Evolutionary conservation across 2,329 filamentous ascomycete species (phyloP).

Genomic region (Ophiosphaerella korrae): DNA sequence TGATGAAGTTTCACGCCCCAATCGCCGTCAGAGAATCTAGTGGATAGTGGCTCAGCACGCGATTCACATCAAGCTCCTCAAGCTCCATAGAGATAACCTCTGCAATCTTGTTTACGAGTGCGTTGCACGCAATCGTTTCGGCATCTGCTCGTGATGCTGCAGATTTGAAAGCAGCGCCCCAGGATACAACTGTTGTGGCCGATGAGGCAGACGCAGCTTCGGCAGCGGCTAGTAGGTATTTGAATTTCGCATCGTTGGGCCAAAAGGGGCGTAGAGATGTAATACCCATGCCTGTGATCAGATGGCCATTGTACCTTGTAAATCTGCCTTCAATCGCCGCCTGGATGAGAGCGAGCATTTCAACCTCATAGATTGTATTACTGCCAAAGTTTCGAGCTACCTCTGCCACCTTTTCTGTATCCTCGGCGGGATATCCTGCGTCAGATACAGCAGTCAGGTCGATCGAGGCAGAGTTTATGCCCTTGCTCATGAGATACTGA

Average conservation of each 20-base stretch:
- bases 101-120: conserved; percentile 32
- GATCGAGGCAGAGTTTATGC: conserved; percentile 25
- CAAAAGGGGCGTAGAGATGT: conserved; percentile 31
- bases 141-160: conserved; percentile 25
- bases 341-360: conserved; percentile 31
- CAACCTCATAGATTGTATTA: conserved; percentile 30
- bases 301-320: conserved; percentile 28
- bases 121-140: conserved; percentile 28
- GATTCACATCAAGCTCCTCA: conserved; percentile 30
- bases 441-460: conserved; percentile 34
- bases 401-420: conserved; percentile 28
- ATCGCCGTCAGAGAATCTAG: conserved; percentile 37
- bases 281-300: conserved; percentile 36
- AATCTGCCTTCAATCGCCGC: conserved; percentile 26
- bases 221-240: conserved; percentile 24
- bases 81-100: conserved; percentile 29
- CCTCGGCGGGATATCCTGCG: conserved; percentile 31
- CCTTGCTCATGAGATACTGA: conserved; percentile 20
- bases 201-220: conserved; percentile 22
- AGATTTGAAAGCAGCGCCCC: conserved; percentile 30
- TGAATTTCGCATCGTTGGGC: conserved; percentile 33
- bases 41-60: conserved; percentile 27
- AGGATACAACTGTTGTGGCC: conserved; percentile 20
- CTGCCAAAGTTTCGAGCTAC: conserved; percentile 30
- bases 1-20: conserved; percentile 39